Conservation (phyloP, 768 basidiomycete genomes). For the Arthromyces matolae region DNA sequence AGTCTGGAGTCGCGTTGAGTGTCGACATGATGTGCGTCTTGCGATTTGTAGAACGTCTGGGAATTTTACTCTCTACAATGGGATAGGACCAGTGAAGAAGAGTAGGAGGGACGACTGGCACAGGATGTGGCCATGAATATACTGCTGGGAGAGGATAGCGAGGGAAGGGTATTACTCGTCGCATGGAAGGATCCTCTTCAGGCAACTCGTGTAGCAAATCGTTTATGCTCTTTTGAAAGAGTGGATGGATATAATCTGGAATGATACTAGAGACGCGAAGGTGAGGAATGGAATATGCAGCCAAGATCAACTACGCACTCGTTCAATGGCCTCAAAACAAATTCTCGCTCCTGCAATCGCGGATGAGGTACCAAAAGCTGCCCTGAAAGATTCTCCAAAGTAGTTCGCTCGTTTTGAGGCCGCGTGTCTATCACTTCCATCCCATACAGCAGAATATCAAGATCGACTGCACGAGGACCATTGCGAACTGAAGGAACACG, state of each 20-base stretch:
- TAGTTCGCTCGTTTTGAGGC: slow-evolving; percentile 31
- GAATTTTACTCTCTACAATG: slow-evolving; percentile 13
- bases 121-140: slow-evolving; percentile 19
- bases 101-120: slow-evolving; percentile 41
- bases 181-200: slow-evolving; percentile 45
- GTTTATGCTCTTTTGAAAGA: slow-evolving; percentile 42
- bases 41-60: slow-evolving; percentile 9
- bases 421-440: slow-evolving; percentile 56
- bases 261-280: too few relatives aligned
- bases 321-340: slow-evolving; percentile 81
- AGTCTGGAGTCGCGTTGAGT: slow-evolving; percentile 91
- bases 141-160: slow-evolving; percentile 36
- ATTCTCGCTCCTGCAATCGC: slow-evolving; percentile 79
- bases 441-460: slow-evolving; percentile 84
- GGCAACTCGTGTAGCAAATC: slow-evolving; percentile 42
- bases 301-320: slow-evolving; percentile 78
- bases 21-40: slow-evolving; percentile 85
- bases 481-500: slow-evolving; percentile 74
- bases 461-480: slow-evolving; percentile 86
- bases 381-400: slow-evolving; percentile 51
- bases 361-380: slow-evolving; percentile 87
- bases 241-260: slow-evolving; percentile 69
- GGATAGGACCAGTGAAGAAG: slow-evolving; percentile 49
- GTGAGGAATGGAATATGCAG: too few relatives aligned
- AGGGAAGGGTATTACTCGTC: slow-evolving; percentile 76